These are phyloP conservation scores for Excoecaria agallocha DNA, from an alignment of 345 rosid species.

Conservation along the genomic window DNA sequence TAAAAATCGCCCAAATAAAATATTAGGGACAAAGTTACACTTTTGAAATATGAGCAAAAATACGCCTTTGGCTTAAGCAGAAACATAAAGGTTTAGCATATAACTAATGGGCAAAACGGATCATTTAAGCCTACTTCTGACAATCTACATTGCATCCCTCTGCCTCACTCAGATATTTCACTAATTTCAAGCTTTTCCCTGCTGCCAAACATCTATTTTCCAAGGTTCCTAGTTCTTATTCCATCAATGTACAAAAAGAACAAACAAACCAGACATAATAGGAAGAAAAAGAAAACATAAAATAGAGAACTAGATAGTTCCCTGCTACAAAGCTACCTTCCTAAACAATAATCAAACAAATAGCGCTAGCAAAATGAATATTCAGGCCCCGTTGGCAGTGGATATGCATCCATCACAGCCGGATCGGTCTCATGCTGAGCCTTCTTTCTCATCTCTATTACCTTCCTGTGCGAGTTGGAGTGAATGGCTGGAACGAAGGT, in stretches of 20 bases:
- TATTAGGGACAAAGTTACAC: too few species aligned
- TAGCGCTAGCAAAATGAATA: slow-evolving; percentile 25
- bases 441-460: slow-evolving; percentile 73
- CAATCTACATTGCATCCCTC: slow-evolving; percentile 20
- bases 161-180: slow-evolving; percentile 5
- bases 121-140: slow-evolving; percentile 8
- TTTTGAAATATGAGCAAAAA: too few species aligned
- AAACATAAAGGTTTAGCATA: background rate
- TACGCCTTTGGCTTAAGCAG: too few species aligned
- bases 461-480: slow-evolving; percentile 80
- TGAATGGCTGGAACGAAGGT: slow-evolving; percentile 62
- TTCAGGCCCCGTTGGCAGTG: slow-evolving; percentile 13
- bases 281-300: background rate
- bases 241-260: slow-evolving; percentile 41
- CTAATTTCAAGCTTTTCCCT: background rate
- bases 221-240: slow-evolving; percentile 35
- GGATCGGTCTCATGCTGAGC: slow-evolving; percentile 4
- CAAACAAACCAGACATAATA: slow-evolving; percentile 23
- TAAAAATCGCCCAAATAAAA: too few species aligned
- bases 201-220: slow-evolving; percentile 29
- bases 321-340: slow-evolving; percentile 25
- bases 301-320: slow-evolving; percentile 24
- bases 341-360: slow-evolving; percentile 34
- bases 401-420: background rate
- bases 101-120: background rate